Evolutionary conservation across 176 grass and related monocot species (phyloP), one percentile per base, ranked within the genome.

Genomic region (Eremochloa ophiuroides): DNA sequence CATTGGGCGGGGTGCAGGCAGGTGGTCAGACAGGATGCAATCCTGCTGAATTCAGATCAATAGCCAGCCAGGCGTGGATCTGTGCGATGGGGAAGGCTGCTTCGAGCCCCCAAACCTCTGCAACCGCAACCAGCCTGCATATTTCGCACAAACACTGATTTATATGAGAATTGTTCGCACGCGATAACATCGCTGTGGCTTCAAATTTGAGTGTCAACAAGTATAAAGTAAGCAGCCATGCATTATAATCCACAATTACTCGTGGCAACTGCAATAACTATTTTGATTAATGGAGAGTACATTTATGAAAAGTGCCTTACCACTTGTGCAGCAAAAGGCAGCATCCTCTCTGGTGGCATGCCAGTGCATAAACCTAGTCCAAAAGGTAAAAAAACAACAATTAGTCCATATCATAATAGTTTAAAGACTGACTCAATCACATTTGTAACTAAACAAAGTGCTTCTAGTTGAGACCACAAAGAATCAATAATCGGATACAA

Each of bases 311-410:
- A 17, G 42, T 37, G 12, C 11, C 76, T 75, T 88, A 95, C 93
- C 84, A 95, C 93, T 90, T 83, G 87, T 3, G 90, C 89, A 31
- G 92, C 95, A 42, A 98, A 98, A 41, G 90, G 90, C 42, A 98
- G 61, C 92, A 98, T 94, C 90, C 88, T 94, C 72, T 94, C 92
- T 29, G 87, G 79, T 68, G 90, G 51, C 84, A 94, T 91, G 56
- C 78, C 71, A 1, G 88, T 89, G 71, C 95, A 94, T 79, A 94
- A 69, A 81, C 83, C 92, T 98, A 73, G 85, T 39, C 39, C 75
- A n/a, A 71, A 13, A 47, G 9, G n/a, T n/a, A n/a, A n/a, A n/a
- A 10, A 74, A 15, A 63, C n/a, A 62, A 62, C 8, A 25, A 51
- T 75, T 31, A 75, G 53, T 25, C 31, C 10, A 38, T 42, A 61